Percentiles rank a stretch among this genome's conserved stretches.
Evolutionary conservation across 1,139 yeast genomes (phyloP).

Genomic region (Suhomyces atakaporum): DNA sequence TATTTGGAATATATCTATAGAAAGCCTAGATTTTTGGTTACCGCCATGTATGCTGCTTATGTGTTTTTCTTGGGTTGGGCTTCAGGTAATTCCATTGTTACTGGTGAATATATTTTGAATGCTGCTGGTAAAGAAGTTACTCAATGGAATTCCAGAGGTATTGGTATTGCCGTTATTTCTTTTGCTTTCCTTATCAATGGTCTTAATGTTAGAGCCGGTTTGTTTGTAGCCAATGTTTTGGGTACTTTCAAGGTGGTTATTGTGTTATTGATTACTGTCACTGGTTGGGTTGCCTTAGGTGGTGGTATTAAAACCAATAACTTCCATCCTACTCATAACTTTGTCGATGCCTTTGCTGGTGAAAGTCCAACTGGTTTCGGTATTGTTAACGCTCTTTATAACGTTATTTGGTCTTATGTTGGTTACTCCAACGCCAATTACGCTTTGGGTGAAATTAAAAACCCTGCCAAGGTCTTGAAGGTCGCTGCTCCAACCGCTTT

Average conservation of each 20-base stretch:
- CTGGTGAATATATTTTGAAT: conserved; percentile 54
- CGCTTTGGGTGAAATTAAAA: conserved; percentile 76
- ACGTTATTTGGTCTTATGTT: conserved; percentile 78
- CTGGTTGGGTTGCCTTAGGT: conserved; percentile 83
- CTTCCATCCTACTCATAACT: conserved; percentile 58
- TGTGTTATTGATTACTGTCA: conserved; percentile 65
- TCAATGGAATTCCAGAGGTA: conserved; percentile 75
- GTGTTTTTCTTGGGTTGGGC: conserved; percentile 85
- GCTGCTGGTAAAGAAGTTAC: conserved; percentile 72
- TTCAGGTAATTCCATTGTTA: conserved; percentile 64
- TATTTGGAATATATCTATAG: conserved; percentile 72
- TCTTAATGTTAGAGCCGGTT: conserved; percentile 62
- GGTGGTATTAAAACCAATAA: conserved; percentile 59
- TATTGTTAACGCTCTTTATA: conserved; percentile 73
- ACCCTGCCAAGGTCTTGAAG: conserved; percentile 45
- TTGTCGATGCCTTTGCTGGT: conserved; percentile 61
- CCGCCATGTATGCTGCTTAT: conserved; percentile 76
- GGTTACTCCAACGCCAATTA: conserved; percentile 80
- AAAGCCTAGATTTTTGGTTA: conserved; percentile 67
- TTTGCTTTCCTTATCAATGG: conserved; percentile 71
- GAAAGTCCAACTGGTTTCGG: conserved; percentile 70
- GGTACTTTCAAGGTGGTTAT: conserved; percentile 74
- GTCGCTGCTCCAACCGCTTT: conserved; percentile 52
- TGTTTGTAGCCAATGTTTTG: conserved; percentile 64
- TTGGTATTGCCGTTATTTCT: conserved; percentile 73